A percentile compares a stretch with the other conserved stretches of the same genome.
These are phyloP conservation scores for Trichoderma sp. DNA, from an alignment of 2,329 filamentous ascomycete species.

Conservation along the genomic window DNA sequence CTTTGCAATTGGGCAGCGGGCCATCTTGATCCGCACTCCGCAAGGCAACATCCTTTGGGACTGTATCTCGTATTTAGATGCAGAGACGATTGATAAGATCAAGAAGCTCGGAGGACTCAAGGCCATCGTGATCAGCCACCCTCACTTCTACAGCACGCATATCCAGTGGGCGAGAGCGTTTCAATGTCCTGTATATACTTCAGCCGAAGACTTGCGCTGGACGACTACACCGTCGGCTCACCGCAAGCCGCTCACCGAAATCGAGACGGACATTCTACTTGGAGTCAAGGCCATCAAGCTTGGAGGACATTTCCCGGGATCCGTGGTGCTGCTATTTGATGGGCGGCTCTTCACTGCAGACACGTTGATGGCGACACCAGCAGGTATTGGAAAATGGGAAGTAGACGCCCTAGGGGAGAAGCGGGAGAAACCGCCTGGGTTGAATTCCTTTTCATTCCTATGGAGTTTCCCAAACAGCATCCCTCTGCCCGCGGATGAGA, in stretches of 20 bases:
- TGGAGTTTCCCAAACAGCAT: constrained; percentile 77
- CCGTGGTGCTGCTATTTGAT: constrained; percentile 63
- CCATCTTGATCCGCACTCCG: constrained; percentile 64
- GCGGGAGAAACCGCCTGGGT: constrained; percentile 39
- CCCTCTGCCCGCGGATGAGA: constrained; percentile 61
- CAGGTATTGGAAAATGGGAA: constrained; percentile 47
- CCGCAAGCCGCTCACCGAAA: constrained; percentile 47
- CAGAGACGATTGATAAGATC: constrained; percentile 58
- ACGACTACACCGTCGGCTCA: constrained; percentile 45
- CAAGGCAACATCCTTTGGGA: constrained; percentile 78
- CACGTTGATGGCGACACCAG: constrained; percentile 69
- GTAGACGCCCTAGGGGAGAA: constrained; percentile 38
- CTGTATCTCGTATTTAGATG: constrained; percentile 67
- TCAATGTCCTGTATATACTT: constrained; percentile 66
- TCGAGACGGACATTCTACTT: constrained; percentile 41
- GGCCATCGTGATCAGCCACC: constrained; percentile 75
- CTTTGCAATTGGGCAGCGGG: constrained; percentile 73
- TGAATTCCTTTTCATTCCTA: constrained; percentile 66
- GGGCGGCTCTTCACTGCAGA: constrained; percentile 70
- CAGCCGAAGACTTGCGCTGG: constrained; percentile 66
- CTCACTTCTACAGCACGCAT: constrained; percentile 79
- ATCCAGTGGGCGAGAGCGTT: constrained; percentile 71
- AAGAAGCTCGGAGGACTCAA: constrained; percentile 61
- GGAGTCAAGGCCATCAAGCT: constrained; percentile 65
- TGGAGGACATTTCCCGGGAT: constrained; percentile 79